Evolutionary conservation across 805 yeast species (phyloP).

Genomic region (Brettanomyces nanus): DNA sequence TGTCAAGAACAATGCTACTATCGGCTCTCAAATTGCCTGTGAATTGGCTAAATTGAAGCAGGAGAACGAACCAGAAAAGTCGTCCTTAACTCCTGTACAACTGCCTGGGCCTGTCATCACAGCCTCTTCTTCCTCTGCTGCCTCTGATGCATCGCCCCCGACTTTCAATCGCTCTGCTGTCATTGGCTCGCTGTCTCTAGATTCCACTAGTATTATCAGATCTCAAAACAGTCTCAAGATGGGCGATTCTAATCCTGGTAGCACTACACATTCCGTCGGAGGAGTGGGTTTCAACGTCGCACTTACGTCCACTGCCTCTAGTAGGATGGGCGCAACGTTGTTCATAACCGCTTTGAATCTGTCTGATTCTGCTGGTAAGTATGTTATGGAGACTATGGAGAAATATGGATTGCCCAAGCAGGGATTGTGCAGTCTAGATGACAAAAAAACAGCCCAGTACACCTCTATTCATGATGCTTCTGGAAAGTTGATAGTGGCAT

Average conservation of each 20-base stretch:
- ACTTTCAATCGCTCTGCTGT: constrained; percentile 30
- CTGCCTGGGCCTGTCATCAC: too few species aligned
- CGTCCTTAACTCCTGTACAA: neutral
- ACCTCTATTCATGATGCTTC: constrained; percentile 50
- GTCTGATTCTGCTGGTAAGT: constrained; percentile 44
- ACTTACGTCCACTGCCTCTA: constrained; percentile 32
- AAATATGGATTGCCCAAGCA: constrained; percentile 23
- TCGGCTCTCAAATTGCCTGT: constrained; percentile 61
- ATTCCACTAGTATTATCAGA: constrained; percentile 47
- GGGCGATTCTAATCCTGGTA: constrained; percentile 71
- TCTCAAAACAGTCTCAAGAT: constrained; percentile 17
- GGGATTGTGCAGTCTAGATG: constrained; percentile 29
- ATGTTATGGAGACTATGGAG: constrained; percentile 27
- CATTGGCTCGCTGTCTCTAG: constrained; percentile 73
- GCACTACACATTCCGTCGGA: constrained; percentile 49
- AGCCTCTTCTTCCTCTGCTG: neutral
- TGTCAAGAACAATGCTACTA: constrained; percentile 66
- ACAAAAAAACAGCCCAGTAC: constrained; percentile 57
- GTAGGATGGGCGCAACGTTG: constrained; percentile 24
- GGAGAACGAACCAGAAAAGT: constrained; percentile 1
- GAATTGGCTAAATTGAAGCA: constrained; percentile 34
- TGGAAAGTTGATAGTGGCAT: constrained; percentile 66
- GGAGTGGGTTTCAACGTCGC: constrained; percentile 84
- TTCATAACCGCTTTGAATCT: constrained; percentile 52
- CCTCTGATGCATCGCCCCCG: neutral